These are phyloP conservation scores for Chlorella sp. DNA, from an alignment of 139 green algal species.

Conservation along the genomic window DNA sequence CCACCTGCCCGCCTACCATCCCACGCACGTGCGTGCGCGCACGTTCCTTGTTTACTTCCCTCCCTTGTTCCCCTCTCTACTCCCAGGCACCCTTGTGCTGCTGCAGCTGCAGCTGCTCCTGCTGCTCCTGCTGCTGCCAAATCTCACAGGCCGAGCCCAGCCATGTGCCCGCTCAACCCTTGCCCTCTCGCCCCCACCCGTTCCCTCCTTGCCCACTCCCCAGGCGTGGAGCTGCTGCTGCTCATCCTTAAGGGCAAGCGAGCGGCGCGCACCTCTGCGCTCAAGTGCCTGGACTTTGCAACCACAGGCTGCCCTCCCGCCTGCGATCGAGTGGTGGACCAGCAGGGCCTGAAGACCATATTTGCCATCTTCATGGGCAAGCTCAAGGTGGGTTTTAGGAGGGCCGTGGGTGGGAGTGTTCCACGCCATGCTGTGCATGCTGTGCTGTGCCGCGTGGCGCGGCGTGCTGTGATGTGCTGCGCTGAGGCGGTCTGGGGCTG, in stretches of 20 bases:
- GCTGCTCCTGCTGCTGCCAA: background rate
- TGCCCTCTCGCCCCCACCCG: background rate
- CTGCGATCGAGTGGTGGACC: conserved; percentile 75
- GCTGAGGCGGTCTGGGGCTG: no score
- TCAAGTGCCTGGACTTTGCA: conserved; percentile 94
- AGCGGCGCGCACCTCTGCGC: conserved; percentile 68
- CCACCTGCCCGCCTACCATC: background rate
- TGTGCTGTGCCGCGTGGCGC: no score
- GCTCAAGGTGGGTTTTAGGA: conserved; percentile 52
- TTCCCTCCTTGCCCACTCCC: background rate
- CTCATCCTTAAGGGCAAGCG: conserved; percentile 87
- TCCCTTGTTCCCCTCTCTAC: background rate
- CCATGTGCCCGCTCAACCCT: background rate
- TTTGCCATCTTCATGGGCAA: conserved; percentile 98
- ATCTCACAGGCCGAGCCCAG: no score
- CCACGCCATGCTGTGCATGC: background rate
- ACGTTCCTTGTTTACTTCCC: no score
- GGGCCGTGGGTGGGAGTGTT: background rate
- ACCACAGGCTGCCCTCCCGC: conserved; percentile 68
- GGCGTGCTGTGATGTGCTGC: no score
- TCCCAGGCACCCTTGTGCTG: background rate
- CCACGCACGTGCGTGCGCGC: no score
- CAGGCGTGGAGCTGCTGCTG: conserved; percentile 94
- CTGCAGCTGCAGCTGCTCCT: no score
- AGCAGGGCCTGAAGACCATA: conserved; percentile 82